Evolutionary conservation across 1,284 basidiomycete genomes (phyloP).

Genomic region (Sporisorium graminicola): DNA sequence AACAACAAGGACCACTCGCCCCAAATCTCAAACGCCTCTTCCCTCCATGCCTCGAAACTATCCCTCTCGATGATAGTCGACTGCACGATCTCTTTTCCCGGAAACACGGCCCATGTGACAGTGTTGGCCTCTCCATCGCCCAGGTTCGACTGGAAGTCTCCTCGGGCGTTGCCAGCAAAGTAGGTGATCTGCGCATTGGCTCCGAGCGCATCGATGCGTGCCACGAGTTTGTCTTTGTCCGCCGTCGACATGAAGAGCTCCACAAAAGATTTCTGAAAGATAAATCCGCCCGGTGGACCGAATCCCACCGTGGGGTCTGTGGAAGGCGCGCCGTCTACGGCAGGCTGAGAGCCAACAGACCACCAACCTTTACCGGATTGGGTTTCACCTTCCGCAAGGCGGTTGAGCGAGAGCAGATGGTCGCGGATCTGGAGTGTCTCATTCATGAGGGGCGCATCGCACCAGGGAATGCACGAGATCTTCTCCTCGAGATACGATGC

Average conservation of each 20-base stretch:
- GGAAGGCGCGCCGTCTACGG: constrained; percentile 62
- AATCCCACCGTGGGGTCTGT: constrained; percentile 81
- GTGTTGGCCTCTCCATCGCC: constrained; percentile 70
- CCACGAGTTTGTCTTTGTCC: constrained; percentile 78
- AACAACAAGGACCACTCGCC: constrained; percentile 92
- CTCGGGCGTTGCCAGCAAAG: constrained; percentile 81
- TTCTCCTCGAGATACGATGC: constrained; percentile 79
- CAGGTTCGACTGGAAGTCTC: constrained; percentile 69
- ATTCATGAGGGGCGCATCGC: constrained; percentile 82
- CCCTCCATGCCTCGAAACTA: constrained; percentile 74
- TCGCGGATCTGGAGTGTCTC: constrained; percentile 87
- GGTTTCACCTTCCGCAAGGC: constrained; percentile 1
- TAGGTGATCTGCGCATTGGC: constrained; percentile 79
- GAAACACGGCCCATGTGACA: constrained; percentile 72
- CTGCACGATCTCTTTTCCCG: constrained; percentile 72
- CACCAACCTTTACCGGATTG: constrained; percentile 75
- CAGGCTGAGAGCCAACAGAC: constrained; percentile 96
- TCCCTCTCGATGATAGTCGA: constrained; percentile 72
- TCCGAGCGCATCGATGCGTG: constrained; percentile 74
- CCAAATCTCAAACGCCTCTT: constrained; percentile 98
- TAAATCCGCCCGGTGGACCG: constrained; percentile 90
- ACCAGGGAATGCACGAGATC: constrained; percentile 86
- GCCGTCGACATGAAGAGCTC: constrained; percentile 86
- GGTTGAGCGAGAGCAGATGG: constrained; percentile 80
- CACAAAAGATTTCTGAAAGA: constrained; percentile 97